Evolutionary conservation across 1,139 yeast genomes (phyloP), one percentile per base, ranked within the genome.

Genomic region (Saccharomyces hybrid): DNA sequence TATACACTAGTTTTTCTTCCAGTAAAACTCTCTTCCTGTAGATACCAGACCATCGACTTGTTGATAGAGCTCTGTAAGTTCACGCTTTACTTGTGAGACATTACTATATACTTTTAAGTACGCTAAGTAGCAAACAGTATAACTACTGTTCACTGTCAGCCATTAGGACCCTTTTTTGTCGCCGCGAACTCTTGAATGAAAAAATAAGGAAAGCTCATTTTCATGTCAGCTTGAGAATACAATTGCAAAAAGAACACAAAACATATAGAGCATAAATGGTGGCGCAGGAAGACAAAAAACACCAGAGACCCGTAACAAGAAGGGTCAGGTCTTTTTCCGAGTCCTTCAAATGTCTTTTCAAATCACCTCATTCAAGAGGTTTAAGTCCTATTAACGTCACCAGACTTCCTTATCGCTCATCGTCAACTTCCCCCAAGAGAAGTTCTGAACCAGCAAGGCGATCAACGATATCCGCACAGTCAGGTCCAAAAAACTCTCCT

Each of bases 321-420:
- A 38, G 42, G 9, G 42, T 16, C 8, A 38, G 58, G 20, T 57
- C 60, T 2, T 31, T 57, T 13, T 55, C 60, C 20, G 53, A 57
- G 32, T 57, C 60, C 6, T 44, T 57, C 3, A 54, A 53, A 41
- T 55, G 57, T 11, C 53, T 57, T 26, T 57, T 57, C 49, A 57
- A 54, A 49, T 50, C 54, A 7, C 23, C 42, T 16, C 42, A 6
- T 38, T 38, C 23, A 38, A 38, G 42, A 38, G 23, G 20, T 4
- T 4, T n/a, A 16, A 38, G 42, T 16, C 42, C 42, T 16, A 7
- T 11, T 38, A 38, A 38, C 9, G 42, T 16, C 42, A 16, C 42
- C 25, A 2, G 13, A 38, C 11, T 38, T 16, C 42, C 42, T 16
- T 38, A 38, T 38, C 42, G 42, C 2, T 38, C 42, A n/a, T 38